phyloP scores from a whole-genome alignment of 352 stramenopile species.

The Blastocystis sp. region DNA sequence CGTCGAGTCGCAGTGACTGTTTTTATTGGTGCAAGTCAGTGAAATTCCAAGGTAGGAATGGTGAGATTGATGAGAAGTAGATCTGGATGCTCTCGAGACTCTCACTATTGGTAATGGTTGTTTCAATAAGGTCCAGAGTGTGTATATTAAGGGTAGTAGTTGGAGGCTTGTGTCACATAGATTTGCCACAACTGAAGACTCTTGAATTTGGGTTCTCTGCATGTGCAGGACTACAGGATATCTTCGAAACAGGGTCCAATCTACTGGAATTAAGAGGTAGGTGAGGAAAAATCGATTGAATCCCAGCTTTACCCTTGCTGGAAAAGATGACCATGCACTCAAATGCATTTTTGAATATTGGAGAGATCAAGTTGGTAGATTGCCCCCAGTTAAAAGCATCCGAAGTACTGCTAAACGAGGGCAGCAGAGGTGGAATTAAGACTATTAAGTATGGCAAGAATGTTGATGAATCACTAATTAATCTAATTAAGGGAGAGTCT shows the following conservation, averaged over 20 bases:
- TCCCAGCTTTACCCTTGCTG: background rate
- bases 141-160: background rate
- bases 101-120: background rate
- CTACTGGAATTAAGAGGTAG: background rate
- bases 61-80: background rate
- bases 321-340: background rate
- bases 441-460: background rate
- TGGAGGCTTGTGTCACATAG: background rate
- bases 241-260: background rate
- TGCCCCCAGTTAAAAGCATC: background rate
- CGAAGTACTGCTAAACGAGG: background rate
- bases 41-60: background rate
- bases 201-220: background rate
- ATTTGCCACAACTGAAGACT: conserved; percentile 7
- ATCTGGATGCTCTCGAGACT: background rate
- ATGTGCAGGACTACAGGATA: background rate
- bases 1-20: background rate
- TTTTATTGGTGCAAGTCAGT: background rate
- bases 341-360: background rate
- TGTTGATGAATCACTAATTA: background rate
- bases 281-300: background rate
- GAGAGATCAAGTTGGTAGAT: background rate
- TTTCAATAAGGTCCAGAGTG: background rate
- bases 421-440: background rate
- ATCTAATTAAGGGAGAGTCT: background rate